Base-by-base conservation (phyloP, 75 land plant genomes). In the Adiantum capillusveneris region DNA sequence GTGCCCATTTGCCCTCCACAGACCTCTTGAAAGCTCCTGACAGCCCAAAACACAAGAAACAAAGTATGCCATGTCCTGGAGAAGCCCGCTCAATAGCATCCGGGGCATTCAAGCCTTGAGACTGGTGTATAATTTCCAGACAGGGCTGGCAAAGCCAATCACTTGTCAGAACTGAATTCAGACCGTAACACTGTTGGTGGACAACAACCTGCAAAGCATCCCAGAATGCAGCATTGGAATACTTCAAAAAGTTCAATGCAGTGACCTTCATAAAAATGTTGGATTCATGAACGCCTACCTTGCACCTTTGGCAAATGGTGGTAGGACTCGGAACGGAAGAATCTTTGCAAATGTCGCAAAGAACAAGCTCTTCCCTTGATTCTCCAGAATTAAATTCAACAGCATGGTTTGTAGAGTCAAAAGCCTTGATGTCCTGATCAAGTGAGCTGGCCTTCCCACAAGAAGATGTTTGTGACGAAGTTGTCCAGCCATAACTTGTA, bases 131-230 rank as follows among this genome's bases (percentile, higher is more conserved):
- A 20, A 80, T 53, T 55, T 81, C 85, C 52, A 79, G 80, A 75
- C 98, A 93, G 20, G 82, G 74, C 63, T 93, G 90, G 74, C 98
- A 93, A 54, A 68, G 62, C 98, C 98, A 93, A 45, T 75, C 67
- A 39, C 82, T 82, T 48, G 67, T 50, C 25, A 69, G 65, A 62
- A 75, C 62, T 46, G 68, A 71, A 7, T 49, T 39, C 56, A 63
- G 58, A 7, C 86, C 84, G 68, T 93, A 93, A 71, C 98, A 93
- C 61, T 75, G 87, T 59, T 81, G 67, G 57, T 93, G 98, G 62
- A 93, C 95, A 18, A 78, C 75, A 63, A 91, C 88, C 97, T 91
- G 80, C 45, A 43, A 64, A 9, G 37, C 37, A 34, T 34, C 9
- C 37, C 3, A 34, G 37, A 9, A 3, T 34, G 37, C 9, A 34